Evolutionary conservation across 1,139 yeast species (phyloP).

Genomic region (Kodamaea suecica): DNA sequence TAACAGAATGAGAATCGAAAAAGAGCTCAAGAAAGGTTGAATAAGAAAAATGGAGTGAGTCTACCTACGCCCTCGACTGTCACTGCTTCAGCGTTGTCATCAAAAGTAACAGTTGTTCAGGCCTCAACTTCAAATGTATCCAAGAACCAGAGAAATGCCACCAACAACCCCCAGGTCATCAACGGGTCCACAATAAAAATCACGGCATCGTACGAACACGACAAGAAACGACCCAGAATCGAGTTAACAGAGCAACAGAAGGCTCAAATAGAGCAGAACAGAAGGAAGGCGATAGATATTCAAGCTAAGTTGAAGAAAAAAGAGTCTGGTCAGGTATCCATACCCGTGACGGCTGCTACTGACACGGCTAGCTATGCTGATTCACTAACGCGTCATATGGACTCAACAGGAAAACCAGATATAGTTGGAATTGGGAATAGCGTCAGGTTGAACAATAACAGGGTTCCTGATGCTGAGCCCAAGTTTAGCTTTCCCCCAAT

Average conservation of each 20-base stretch:
- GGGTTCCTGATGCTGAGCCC: slow-evolving; percentile 11
- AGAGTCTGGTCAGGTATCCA: no score
- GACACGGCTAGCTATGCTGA: no score
- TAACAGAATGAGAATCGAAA: slow-evolving; percentile 56
- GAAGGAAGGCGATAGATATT: slow-evolving; percentile 57
- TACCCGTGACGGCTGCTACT: no score
- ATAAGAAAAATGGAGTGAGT: slow-evolving; percentile 33
- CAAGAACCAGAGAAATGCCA: slow-evolving; percentile 12
- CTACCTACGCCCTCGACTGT: slow-evolving; percentile 12
- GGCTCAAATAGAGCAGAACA: slow-evolving; percentile 52
- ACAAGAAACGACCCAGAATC: slow-evolving; percentile 19
- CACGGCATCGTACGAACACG: slow-evolving; percentile 14
- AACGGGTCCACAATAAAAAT: slow-evolving; percentile 11
- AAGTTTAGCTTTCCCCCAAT: slow-evolving; percentile 41
- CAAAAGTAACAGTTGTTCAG: background rate
- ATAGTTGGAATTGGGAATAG: slow-evolving; percentile 11
- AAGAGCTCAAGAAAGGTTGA: slow-evolving; percentile 56
- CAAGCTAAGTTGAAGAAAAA: slow-evolving; percentile 34
- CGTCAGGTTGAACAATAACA: slow-evolving; percentile 15
- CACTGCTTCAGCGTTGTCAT: slow-evolving; percentile 10
- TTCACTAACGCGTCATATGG: no score
- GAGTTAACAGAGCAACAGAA: slow-evolving; percentile 53
- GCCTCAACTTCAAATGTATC: no score
- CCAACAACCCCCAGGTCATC: slow-evolving; percentile 14
- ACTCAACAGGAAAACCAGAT: slow-evolving; percentile 9